phyloP scores from a whole-genome alignment of 108 stramenopile genomes.

The Schizochytrium sp. region DNA sequence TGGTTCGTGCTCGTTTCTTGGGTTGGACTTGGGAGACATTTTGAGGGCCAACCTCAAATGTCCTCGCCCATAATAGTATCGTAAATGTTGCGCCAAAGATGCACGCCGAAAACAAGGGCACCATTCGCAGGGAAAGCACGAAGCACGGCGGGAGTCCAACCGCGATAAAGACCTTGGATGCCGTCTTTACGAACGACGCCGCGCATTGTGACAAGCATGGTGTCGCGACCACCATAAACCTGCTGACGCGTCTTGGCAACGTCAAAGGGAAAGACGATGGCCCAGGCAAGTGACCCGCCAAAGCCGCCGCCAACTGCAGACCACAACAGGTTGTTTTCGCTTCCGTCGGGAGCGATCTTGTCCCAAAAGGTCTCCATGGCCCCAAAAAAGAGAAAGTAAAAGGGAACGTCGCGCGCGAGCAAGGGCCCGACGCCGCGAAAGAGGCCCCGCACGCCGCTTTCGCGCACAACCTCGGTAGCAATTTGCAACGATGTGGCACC shows the following conservation, averaged over 20 bases:
- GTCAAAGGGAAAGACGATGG: slow-evolving; percentile 25
- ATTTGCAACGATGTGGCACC: neutral
- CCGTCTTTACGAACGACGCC: slow-evolving; percentile 7
- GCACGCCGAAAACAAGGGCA: slow-evolving; percentile 17
- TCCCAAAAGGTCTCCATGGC: slow-evolving; percentile 7
- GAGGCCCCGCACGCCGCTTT: neutral
- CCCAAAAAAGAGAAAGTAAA: slow-evolving; percentile 27
- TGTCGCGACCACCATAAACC: neutral
- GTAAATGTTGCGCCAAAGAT: neutral
- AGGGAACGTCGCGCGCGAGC: slow-evolving; percentile 29
- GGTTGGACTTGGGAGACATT: too few species aligned
- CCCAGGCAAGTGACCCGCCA: slow-evolving; percentile 23
- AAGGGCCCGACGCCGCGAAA: neutral
- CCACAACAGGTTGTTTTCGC: neutral
- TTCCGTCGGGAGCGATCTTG: neutral
- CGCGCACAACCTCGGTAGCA: neutral
- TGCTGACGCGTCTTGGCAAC: slow-evolving; percentile 15
- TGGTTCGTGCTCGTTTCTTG: too few species aligned
- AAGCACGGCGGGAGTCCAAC: slow-evolving; percentile 23
- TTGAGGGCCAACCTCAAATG: neutral
- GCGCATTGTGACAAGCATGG: neutral
- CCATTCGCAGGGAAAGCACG: slow-evolving; percentile 29
- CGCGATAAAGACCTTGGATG: neutral
- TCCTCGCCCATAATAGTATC: neutral
- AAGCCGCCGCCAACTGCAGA: neutral